Evolutionary conservation across 768 basidiomycete species (phyloP).

Genomic region (Boletus subcaerulescens): DNA sequence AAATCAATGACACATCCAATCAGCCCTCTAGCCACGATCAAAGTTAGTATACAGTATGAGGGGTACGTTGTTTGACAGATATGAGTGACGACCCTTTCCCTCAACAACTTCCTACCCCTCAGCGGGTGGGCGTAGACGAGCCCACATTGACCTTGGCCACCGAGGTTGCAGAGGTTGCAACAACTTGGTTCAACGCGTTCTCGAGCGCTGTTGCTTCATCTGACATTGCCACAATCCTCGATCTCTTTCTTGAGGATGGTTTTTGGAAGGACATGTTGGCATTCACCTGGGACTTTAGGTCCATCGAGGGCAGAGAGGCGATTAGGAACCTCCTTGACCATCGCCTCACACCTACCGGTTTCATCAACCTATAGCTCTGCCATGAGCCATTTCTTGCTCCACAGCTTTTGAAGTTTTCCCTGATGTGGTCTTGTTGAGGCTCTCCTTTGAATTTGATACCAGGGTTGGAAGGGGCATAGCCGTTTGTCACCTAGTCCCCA

Average conservation of each 20-base stretch:
- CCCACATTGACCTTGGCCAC: constrained; percentile 15
- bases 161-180: constrained; percentile 16
- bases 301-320: constrained; percentile 38
- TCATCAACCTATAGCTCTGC: constrained; percentile 7
- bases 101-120: constrained; percentile 29
- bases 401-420: constrained; percentile 40
- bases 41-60: too few species aligned
- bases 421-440: constrained; percentile 57
- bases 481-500: constrained; percentile 52
- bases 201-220: constrained; percentile 17
- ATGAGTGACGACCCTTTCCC: constrained; percentile 22
- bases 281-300: constrained; percentile 55
- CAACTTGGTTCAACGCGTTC: constrained; percentile 25
- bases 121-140: constrained; percentile 22
- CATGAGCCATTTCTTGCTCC: constrained; percentile 24
- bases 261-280: constrained; percentile 54
- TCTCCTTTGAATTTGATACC: constrained; percentile 54
- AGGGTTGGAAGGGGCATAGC: constrained; percentile 49
- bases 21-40: too few species aligned
- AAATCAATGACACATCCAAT: too few species aligned
- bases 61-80: too few species aligned
- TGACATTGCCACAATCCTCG: constrained; percentile 12
- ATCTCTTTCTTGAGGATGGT: constrained; percentile 28
- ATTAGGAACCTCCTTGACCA: constrained; percentile 40
- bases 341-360: constrained; percentile 23